A percentile compares a stretch with the other conserved stretches of the same genome.
phyloP scores from a whole-genome alignment of 2,329 filamentous ascomycete species.

The Xylariales sp. region DNA sequence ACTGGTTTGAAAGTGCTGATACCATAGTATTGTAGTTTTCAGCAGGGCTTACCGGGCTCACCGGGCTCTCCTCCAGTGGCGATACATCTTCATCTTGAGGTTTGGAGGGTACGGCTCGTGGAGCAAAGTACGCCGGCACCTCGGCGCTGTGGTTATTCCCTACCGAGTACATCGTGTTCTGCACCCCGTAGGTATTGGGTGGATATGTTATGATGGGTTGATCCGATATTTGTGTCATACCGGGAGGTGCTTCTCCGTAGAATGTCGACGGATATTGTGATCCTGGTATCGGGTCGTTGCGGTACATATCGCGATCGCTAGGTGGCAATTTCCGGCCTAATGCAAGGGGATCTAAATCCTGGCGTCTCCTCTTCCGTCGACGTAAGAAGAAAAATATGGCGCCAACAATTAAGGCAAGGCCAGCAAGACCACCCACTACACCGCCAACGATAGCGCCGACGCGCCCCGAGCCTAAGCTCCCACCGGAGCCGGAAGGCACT shows the following conservation, averaged over 20 bases:
- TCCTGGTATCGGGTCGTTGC: conserved; percentile 43
- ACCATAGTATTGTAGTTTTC: conserved; percentile 43
- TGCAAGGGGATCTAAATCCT: conserved; percentile 29
- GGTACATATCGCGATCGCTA: conserved; percentile 40
- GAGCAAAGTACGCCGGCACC: conserved; percentile 33
- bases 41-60: conserved; percentile 39
- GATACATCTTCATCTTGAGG: conserved; percentile 36
- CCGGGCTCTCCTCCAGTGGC: conserved; percentile 39
- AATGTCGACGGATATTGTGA: conserved; percentile 47
- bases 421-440: conserved; percentile 45
- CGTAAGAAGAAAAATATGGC: conserved; percentile 44
- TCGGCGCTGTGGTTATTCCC: conserved; percentile 25
- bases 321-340: conserved; percentile 38
- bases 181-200: conserved; percentile 31
- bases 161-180: conserved; percentile 28
- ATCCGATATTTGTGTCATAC: conserved; percentile 42
- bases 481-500: conserved; percentile 10
- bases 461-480: conserved; percentile 30
- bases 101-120: conserved; percentile 28
- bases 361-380: conserved; percentile 37
- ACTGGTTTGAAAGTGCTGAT: conserved; percentile 39
- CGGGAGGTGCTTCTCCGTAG: conserved; percentile 47
- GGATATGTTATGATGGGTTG: conserved; percentile 36
- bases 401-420: conserved; percentile 43
- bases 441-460: conserved; percentile 48